phyloP scores from a whole-genome alignment of 441 rosid genomes.

The Arabidopsis hybrid region DNA sequence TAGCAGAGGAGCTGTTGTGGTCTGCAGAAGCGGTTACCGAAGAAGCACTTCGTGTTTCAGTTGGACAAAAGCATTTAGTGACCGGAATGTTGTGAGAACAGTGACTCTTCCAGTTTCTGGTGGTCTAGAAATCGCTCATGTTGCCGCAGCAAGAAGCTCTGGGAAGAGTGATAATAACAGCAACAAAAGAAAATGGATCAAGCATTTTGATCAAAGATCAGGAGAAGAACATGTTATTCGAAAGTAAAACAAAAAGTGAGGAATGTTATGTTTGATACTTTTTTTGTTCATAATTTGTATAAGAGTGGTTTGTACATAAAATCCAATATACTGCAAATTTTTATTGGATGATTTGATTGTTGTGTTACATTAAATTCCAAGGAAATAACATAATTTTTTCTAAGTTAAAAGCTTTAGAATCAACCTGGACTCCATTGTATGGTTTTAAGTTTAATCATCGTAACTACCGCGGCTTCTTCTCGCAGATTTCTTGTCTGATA shows the following conservation, averaged over 20 bases:
- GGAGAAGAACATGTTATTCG: conserved; percentile 88
- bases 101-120: conserved; percentile 89
- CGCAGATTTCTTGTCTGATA: conserved; percentile 82
- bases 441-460: conserved; percentile 61
- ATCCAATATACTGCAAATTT: conserved; percentile 12
- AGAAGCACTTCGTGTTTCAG: conserved; percentile 54
- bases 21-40: conserved; percentile 75
- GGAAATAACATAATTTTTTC: conserved; percentile 25
- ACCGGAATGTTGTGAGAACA: conserved; percentile 65
- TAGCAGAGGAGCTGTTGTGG: conserved; percentile 76
- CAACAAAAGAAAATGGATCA: conserved; percentile 68
- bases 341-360: conserved; percentile 25
- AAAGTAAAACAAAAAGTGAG: conserved; percentile 44
- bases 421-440: conserved; percentile 24
- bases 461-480: conserved; percentile 82
- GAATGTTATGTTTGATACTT: conserved; percentile 29
- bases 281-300: conserved; percentile 6
- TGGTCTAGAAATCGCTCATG: conserved; percentile 91
- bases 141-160: conserved; percentile 52
- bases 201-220: conserved; percentile 69
- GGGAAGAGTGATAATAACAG: conserved; percentile 45
- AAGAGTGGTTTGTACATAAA: conserved; percentile 39
- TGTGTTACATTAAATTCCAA: conserved; percentile 17
- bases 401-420: conserved; percentile 27
- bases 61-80: conserved; percentile 67